Evolutionary conservation across 1,284 basidiomycete genomes (phyloP).

Genomic region (Stereum hirsutum): DNA sequence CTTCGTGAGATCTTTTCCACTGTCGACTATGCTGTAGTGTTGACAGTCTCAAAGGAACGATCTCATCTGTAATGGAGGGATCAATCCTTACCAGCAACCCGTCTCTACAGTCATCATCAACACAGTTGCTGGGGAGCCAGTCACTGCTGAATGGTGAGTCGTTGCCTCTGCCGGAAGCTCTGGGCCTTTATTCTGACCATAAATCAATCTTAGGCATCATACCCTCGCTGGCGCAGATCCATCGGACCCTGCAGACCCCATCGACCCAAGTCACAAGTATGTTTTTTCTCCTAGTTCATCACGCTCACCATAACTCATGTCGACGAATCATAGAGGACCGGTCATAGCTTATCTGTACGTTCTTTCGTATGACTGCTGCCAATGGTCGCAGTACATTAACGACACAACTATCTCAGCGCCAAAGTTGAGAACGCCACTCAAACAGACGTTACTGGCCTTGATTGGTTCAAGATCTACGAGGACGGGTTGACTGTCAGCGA

Average conservation of each 20-base stretch:
- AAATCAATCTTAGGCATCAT: too few relatives aligned
- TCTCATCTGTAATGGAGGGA: conserved; percentile 51
- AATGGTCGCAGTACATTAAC: too few relatives aligned
- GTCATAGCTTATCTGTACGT: conserved; percentile 44
- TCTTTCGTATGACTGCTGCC: too few relatives aligned
- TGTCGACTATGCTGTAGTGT: too few relatives aligned
- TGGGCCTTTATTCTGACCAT: too few relatives aligned
- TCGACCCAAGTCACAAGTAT: conserved; percentile 42
- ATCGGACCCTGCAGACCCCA: conserved; percentile 36
- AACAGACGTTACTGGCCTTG: conserved; percentile 36
- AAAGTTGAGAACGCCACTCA: conserved; percentile 35
- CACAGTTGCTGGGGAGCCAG: conserved; percentile 37
- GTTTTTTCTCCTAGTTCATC: conserved; percentile 3
- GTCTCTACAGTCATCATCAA: conserved; percentile 39
- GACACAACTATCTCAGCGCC: conserved; percentile 23
- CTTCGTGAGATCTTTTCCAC: too few relatives aligned
- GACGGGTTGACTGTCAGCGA: conserved; percentile 23
- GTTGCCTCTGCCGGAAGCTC: too few relatives aligned
- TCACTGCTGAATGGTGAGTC: conserved; percentile 47
- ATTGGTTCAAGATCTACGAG: conserved; percentile 43
- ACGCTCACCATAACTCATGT: too few relatives aligned
- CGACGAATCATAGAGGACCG: too few relatives aligned
- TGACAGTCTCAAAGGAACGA: too few relatives aligned
- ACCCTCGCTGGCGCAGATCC: conserved; percentile 35
- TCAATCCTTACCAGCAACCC: conserved; percentile 48